A percentile compares a stretch with the other conserved stretches of the same genome.
Evolutionary conservation across 2,329 filamentous ascomycete genomes (phyloP).

Genomic region (Colletotrichum trifolii): DNA sequence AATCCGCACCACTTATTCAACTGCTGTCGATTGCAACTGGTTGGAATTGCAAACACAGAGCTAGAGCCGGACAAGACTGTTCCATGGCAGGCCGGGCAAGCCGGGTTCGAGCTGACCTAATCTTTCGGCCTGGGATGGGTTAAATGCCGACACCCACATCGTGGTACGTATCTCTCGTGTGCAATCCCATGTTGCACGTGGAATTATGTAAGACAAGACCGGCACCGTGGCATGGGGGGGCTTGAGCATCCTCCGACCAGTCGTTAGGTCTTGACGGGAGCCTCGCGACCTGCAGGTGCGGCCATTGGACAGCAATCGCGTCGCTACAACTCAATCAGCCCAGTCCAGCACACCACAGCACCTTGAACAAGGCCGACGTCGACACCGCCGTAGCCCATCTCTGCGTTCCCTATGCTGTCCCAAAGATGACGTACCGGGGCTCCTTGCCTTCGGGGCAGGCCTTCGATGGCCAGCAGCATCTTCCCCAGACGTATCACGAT

Average conservation of each 20-base stretch:
- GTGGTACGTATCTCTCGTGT: neutral
- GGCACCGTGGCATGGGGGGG: neutral
- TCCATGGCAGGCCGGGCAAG: neutral
- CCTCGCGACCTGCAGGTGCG: conserved; percentile 32
- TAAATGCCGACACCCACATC: neutral
- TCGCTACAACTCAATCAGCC: conserved; percentile 20
- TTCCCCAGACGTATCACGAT: conserved; percentile 28
- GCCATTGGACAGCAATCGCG: conserved; percentile 36
- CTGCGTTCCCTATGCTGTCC: conserved; percentile 37
- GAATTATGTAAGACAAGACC: conserved; percentile 29
- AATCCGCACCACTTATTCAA: no score
- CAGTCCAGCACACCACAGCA: conserved; percentile 3
- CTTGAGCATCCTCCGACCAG: conserved; percentile 10
- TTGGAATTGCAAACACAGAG: no score
- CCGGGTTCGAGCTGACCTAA: neutral
- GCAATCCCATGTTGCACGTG: conserved; percentile 17
- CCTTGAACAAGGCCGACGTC: conserved; percentile 25
- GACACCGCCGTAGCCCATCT: conserved; percentile 24
- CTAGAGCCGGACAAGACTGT: neutral
- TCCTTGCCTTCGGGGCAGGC: conserved; percentile 53
- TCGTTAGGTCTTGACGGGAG: conserved; percentile 17
- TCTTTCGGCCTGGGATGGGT: neutral
- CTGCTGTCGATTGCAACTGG: no score
- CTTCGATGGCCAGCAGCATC: conserved; percentile 50
- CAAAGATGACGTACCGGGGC: conserved; percentile 50